Evolutionary conservation across 1,139 yeast genomes (phyloP).

Genomic region (Pichia cactophila): DNA sequence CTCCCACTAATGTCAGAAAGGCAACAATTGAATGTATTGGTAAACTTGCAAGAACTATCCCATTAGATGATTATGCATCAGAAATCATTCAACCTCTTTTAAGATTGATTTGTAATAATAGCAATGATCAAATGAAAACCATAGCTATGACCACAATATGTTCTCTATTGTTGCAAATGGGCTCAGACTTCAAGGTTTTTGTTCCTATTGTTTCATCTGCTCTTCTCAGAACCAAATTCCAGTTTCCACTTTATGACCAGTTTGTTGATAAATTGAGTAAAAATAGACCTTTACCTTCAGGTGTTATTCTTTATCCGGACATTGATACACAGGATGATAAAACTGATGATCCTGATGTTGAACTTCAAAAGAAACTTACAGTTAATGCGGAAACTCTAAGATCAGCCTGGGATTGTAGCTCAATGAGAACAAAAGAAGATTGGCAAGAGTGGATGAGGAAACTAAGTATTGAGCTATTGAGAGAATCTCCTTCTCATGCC

Average conservation of each 20-base stretch:
- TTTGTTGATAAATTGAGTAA: conserved; percentile 69
- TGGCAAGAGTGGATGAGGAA: conserved; percentile 98
- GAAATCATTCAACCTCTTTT: conserved; percentile 82
- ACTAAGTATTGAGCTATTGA: conserved; percentile 74
- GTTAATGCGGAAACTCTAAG: conserved; percentile 71
- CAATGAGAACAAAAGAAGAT: conserved; percentile 84
- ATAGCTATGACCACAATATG: conserved; percentile 66
- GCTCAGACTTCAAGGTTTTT: conserved; percentile 78
- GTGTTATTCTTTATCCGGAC: conserved; percentile 63
- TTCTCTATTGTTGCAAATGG: conserved; percentile 70
- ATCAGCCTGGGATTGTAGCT: conserved; percentile 88
- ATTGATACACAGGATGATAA: conserved; percentile 49
- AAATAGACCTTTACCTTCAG: conserved; percentile 86
- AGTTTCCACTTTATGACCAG: conserved; percentile 72
- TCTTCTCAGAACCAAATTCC: conserved; percentile 54
- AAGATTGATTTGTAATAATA: conserved; percentile 51
- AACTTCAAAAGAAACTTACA: conserved; percentile 57
- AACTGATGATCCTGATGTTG: conserved; percentile 47
- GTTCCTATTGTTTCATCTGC: conserved; percentile 79
- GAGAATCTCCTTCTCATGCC: conserved; percentile 93
- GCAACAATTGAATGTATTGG: conserved; percentile 85
- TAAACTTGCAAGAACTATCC: conserved; percentile 64
- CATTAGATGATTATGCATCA: conserved; percentile 82
- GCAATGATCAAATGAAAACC: conserved; percentile 47
- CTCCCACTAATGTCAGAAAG: conserved; percentile 44